Evolutionary conservation across 805 yeast genomes (phyloP).

Genomic region (Metschnikowia gelsemii): DNA sequence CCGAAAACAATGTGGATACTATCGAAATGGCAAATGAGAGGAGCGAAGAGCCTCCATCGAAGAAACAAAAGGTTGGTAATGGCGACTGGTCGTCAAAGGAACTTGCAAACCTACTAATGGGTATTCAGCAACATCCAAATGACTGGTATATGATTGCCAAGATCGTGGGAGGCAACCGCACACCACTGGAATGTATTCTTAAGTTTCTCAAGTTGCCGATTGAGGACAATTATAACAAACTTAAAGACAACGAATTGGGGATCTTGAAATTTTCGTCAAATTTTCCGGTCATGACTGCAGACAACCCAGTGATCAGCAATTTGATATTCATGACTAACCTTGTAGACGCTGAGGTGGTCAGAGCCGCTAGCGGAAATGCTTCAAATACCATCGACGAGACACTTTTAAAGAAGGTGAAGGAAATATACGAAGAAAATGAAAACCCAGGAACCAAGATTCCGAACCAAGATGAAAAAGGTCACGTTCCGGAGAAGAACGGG

Average conservation of each 20-base stretch:
- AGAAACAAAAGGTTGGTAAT: conserved; percentile 24
- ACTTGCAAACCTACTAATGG: conserved; percentile 57
- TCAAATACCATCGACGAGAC: conserved; percentile 48
- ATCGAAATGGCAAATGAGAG: not conserved
- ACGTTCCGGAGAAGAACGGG: conserved; percentile 1
- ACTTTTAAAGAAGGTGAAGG: conserved; percentile 38
- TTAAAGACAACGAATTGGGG: conserved; percentile 49
- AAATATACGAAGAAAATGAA: conserved; percentile 26
- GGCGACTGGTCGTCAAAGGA: conserved; percentile 69
- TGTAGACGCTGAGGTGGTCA: conserved; percentile 83
- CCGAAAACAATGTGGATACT: conserved; percentile 1
- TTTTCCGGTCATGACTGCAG: conserved; percentile 79
- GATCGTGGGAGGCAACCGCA: conserved; percentile 59
- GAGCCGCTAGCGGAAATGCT: conserved; percentile 72
- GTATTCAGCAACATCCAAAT: conserved; percentile 57
- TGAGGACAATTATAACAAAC: conserved; percentile 67
- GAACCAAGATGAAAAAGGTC: conserved; percentile 10
- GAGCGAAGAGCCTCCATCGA: conserved; percentile 21
- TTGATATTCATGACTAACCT: conserved; percentile 81
- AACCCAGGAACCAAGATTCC: conserved; percentile 3
- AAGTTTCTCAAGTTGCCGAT: conserved; percentile 78
- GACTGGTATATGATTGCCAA: conserved; percentile 81
- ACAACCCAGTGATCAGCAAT: conserved; percentile 93
- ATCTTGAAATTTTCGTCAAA: conserved; percentile 81
- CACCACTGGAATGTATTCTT: conserved; percentile 76